phyloP scores from a whole-genome alignment of 2,329 filamentous ascomycete species.

The Penicillium sp. region DNA sequence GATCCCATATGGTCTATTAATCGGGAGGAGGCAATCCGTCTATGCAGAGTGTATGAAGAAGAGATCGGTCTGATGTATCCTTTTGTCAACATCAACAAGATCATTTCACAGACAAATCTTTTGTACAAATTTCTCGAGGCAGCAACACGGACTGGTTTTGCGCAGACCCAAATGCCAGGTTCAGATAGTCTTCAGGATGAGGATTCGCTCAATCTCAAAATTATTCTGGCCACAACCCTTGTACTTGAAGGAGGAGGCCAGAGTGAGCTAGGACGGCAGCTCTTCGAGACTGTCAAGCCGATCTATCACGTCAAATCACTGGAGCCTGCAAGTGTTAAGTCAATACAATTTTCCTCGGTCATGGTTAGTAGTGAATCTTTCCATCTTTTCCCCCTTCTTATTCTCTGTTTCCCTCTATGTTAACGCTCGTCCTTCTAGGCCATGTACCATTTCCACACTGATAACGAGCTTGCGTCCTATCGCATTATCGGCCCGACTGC shows the following conservation, averaged over 20 bases:
- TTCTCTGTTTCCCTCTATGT: neutral
- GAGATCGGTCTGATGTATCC: conserved; percentile 93
- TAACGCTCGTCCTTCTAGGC: conserved; percentile 40
- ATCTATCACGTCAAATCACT: conserved; percentile 63
- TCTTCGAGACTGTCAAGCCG: conserved; percentile 74
- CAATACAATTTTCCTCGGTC: conserved; percentile 56
- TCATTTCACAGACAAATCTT: conserved; percentile 66
- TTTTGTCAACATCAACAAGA: conserved; percentile 67
- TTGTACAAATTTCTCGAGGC: conserved; percentile 72
- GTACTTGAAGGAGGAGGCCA: conserved; percentile 75
- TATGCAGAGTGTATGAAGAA: conserved; percentile 79
- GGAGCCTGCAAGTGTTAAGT: conserved; percentile 54
- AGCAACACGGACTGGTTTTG: conserved; percentile 56
- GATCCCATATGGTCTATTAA: conserved; percentile 79
- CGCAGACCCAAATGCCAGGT: conserved; percentile 52
- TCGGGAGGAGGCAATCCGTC: conserved; percentile 72
- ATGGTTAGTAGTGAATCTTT: conserved; percentile 25
- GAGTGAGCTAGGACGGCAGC: conserved; percentile 66
- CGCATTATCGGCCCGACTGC: conserved; percentile 79
- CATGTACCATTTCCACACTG: conserved; percentile 78
- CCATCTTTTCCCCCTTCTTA: neutral
- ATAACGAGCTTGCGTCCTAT: conserved; percentile 84
- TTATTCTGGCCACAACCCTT: conserved; percentile 74
- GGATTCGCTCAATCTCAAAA: conserved; percentile 70
- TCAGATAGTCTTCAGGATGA: conserved; percentile 59